These are phyloP conservation scores for Aspergillus flavus DNA, from an alignment of 2,329 filamentous ascomycete species.

Conservation along the genomic window DNA sequence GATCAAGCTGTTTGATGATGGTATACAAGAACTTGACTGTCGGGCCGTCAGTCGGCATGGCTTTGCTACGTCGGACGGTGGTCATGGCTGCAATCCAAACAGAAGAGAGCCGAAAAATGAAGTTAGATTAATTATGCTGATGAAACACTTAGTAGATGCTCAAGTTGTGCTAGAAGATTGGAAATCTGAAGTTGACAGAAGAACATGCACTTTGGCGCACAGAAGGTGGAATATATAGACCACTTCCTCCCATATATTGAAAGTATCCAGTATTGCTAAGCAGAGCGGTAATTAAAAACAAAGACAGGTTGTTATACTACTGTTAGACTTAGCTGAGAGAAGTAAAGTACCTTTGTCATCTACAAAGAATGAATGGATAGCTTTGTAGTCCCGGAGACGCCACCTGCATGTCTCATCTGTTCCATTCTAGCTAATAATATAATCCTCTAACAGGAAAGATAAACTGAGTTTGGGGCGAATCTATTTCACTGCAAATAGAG, in stretches of 20 bases:
- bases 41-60: conserved; percentile 52
- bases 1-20: conserved; percentile 58
- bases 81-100: conserved; percentile 25
- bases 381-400: not conserved
- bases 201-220: conserved; percentile 20
- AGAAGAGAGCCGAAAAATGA: not conserved
- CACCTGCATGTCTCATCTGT: not conserved
- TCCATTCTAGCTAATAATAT: not conserved
- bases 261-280: not conserved
- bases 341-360: not conserved
- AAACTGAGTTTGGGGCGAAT: not conserved
- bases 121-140: not conserved
- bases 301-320: not conserved
- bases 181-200: conserved; percentile 10
- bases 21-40: conserved; percentile 57
- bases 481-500: not conserved
- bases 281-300: not conserved
- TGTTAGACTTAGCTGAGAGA: not conserved
- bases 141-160: not conserved
- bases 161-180: not conserved
- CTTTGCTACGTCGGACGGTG: conserved; percentile 43
- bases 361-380: not conserved
- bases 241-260: not conserved
- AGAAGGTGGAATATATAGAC: conserved; percentile 16
- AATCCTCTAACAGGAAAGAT: not conserved